Evolutionary conservation across 805 yeast species (phyloP), one percentile per base, ranked within the genome.

Genomic region (Monosporozyma servazzii): DNA sequence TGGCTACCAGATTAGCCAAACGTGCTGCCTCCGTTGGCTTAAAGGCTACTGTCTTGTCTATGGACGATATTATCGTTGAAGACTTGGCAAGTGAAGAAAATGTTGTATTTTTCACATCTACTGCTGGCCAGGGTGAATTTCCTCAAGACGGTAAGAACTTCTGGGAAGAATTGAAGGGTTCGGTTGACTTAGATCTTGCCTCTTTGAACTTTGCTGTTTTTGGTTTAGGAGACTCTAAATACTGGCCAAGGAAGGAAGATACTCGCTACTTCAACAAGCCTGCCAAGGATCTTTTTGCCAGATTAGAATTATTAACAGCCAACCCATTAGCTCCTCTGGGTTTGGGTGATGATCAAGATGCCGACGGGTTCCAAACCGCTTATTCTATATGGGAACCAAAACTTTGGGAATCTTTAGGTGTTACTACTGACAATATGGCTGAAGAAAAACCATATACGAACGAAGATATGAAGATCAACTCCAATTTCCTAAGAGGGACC

Each of bases 231-330:
- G 98, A 93, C 66, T 84, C 96, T 47, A 80, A 80, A 64, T 89
- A 91, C 74, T 91, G 98, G 98, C 98, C 98, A 60, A 81, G 98
- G 72, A 87, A 88, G 68, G 96, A 91, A 70, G 98, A 91, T 71
- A 82, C 82, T 59, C 91, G 86, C 67, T 91, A 87, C 72, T 91
- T 88, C 72, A 91, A 91, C 75, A 90, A 89, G 67, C 98, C 98
- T 15, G 79, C 84, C 18, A 77, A 76, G 57, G 96, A 89, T 67
- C 71, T 91, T 56, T 74, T 70, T 64, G 78, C 78, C 56, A 81
- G 84, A 56, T 71, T 91, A 55, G 72, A 71, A 56, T 71, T 84
- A 53, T 75, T 88, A 53, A 93, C 95, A 43, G 96, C 86, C 54
- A 80, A 76, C 54, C 81, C 80, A 53, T 71, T 91, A 50, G 78